phyloP scores from a whole-genome alignment of 441 rosid genomes.

The Cnidoscolus chayamansa region DNA sequence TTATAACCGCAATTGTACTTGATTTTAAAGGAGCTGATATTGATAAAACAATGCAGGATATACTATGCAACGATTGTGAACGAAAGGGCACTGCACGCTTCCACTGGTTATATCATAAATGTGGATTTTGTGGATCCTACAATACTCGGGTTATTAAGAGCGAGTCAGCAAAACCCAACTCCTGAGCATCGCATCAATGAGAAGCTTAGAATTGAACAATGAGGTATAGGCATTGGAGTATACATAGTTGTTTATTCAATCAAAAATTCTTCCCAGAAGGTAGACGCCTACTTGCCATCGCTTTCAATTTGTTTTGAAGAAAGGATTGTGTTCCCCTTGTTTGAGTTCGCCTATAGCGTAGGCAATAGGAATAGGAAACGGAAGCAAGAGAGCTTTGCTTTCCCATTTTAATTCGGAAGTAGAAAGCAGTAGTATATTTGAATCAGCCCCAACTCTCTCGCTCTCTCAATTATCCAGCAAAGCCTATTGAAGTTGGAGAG shows the following conservation, averaged over 20 bases:
- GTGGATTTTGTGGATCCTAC: constrained; percentile 74
- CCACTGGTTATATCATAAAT: constrained; percentile 91
- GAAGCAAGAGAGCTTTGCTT: background rate
- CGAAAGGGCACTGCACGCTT: constrained; percentile 58
- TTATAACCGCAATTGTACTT: background rate
- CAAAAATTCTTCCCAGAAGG: background rate
- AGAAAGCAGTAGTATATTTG: too few species aligned
- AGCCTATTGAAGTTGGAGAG: too few species aligned
- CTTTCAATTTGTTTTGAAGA: background rate
- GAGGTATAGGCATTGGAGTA: constrained; percentile 2
- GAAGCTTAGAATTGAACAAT: background rate
- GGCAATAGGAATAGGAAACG: background rate
- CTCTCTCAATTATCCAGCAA: too few species aligned
- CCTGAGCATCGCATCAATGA: constrained; percentile 31
- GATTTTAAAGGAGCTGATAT: background rate
- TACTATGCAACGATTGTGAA: constrained; percentile 81
- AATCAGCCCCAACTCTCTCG: too few species aligned
- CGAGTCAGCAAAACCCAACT: constrained; percentile 33
- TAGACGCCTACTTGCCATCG: background rate
- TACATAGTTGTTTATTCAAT: constrained; percentile 18
- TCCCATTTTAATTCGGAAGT: too few species aligned
- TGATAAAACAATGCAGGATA: constrained; percentile 45
- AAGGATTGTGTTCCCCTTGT: background rate
- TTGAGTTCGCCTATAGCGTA: background rate
- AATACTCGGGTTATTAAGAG: constrained; percentile 75